Conservation (phyloP, 257 asterid genomes). For the Voacanga thouarsii region DNA sequence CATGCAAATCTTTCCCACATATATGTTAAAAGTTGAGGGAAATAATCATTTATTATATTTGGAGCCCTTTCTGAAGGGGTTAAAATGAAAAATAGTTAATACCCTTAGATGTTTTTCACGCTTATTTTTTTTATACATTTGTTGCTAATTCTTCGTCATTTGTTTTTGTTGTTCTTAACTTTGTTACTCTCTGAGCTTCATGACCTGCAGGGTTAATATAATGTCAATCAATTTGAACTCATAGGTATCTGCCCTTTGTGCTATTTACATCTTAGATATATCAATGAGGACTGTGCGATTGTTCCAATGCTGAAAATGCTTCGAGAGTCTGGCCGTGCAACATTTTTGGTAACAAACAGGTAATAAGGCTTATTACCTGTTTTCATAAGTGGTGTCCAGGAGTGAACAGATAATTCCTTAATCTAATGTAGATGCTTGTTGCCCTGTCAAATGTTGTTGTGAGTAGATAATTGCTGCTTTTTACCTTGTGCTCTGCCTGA, state of each 20-base stretch:
- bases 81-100: too few relatives aligned
- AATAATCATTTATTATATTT: too few relatives aligned
- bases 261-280: slow-evolving; percentile 51
- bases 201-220: not conserved
- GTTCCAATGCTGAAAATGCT: slow-evolving; percentile 97
- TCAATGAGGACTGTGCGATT: slow-evolving; percentile 71
- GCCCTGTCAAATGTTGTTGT: not conserved
- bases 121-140: too few relatives aligned
- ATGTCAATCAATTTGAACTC: slow-evolving; percentile 1
- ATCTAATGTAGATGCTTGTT: not conserved
- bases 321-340: slow-evolving; percentile 88
- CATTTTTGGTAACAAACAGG: slow-evolving; percentile 99
- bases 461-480: not conserved
- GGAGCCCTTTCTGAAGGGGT: not conserved
- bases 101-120: not conserved
- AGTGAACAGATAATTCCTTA: not conserved
- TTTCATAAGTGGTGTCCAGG: not conserved
- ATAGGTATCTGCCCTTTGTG: slow-evolving; percentile 13
- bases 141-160: not conserved
- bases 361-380: slow-evolving; percentile 19
- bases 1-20: not conserved
- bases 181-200: not conserved
- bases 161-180: not conserved
- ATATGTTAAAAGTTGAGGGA: not conserved
- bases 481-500: not conserved